Conservation (phyloP, 768 basidiomycete species). For the Trametes cubensis region DNA sequence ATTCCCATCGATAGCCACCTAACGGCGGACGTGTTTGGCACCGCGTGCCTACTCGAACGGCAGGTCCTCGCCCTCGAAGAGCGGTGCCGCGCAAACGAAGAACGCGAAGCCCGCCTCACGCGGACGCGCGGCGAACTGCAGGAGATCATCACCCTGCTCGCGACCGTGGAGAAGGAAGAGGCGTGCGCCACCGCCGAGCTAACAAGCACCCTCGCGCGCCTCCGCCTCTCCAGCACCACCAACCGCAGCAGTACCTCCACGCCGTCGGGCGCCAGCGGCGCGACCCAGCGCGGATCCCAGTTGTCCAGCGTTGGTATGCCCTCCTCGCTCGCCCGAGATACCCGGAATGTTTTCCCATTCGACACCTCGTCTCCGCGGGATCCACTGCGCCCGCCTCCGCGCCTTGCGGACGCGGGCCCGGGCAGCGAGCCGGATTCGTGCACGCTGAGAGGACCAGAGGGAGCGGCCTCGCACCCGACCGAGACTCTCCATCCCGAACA, state of each 20-base stretch:
- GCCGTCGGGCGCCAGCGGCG: not conserved
- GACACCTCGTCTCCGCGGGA: constrained; percentile 11
- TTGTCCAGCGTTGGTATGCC: not conserved
- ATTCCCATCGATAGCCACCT: not conserved
- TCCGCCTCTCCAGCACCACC: not conserved
- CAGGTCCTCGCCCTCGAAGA: constrained; percentile 19
- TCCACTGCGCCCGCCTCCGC: constrained; percentile 2
- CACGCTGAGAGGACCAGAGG: not conserved
- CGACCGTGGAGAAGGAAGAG: constrained; percentile 24
- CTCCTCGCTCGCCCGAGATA: constrained; percentile 3
- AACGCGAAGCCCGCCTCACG: constrained; percentile 11
- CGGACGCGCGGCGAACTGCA: constrained; percentile 13
- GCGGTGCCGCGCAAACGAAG: constrained; percentile 13
- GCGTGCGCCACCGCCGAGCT: constrained; percentile 20
- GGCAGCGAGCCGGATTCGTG: not conserved
- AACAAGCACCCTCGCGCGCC: not conserved
- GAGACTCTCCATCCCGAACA: not conserved
- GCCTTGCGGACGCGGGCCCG: not conserved
- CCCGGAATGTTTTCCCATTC: constrained; percentile 1
- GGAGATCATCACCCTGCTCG: constrained; percentile 17
- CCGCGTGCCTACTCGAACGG: constrained; percentile 6
- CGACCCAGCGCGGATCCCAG: not conserved
- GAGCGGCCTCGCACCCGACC: constrained; percentile 13
- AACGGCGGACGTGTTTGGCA: constrained; percentile 16
- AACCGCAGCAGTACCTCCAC: not conserved